Evolutionary conservation across 2,329 filamentous ascomycete species (phyloP), one percentile per base, ranked within the genome.

Genomic region (Scedosporium minutisporum): DNA sequence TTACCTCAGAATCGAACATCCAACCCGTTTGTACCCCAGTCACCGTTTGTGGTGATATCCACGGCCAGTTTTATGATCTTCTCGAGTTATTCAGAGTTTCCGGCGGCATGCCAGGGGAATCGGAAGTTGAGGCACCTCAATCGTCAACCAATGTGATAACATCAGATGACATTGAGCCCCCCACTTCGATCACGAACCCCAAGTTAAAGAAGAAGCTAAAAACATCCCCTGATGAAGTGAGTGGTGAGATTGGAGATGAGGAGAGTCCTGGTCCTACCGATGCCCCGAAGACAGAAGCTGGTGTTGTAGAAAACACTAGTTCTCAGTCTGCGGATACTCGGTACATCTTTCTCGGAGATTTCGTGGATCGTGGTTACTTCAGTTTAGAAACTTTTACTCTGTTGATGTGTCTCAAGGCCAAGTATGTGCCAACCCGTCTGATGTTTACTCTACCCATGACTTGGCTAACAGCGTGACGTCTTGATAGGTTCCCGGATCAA

Each of bases 11-110:
- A 78, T 97, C 93, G 67, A 99, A 99, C 74, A 97, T 99, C 64
- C 95, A 97, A 74, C 95, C 95, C n/a, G 93, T 99, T 21, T 87
- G 89, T 62, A 96, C 95, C 0, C 95, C 95, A 6, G 95, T 99
- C 66, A 99, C 95, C 4, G 89, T 99, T 66, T 97, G 95, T 72
- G 95, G 95, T 72, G 95, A 99, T 73, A 97, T 99, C 66, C 95
- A 99, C 76, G 95, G 95, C 69, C 95, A 99, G 77, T 97, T 97
- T 75, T 97, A 99, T 77, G 95, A 99, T 75, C 82, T 99, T 9
- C 86, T 97, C 65, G 95, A 99, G 79, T 86, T 99, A 59, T 99
- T 99, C 77, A 89, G 93, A 62, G 93, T 99, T 48, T 92, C 93
- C 57, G 95, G 95, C 65, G 95, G 95, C 67, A 97, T 97, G 90